Percentiles rank a stretch among this genome's conserved stretches.
phyloP scores from a whole-genome alignment of 2,329 filamentous ascomycete genomes.

The Aspergillus neoniger region DNA sequence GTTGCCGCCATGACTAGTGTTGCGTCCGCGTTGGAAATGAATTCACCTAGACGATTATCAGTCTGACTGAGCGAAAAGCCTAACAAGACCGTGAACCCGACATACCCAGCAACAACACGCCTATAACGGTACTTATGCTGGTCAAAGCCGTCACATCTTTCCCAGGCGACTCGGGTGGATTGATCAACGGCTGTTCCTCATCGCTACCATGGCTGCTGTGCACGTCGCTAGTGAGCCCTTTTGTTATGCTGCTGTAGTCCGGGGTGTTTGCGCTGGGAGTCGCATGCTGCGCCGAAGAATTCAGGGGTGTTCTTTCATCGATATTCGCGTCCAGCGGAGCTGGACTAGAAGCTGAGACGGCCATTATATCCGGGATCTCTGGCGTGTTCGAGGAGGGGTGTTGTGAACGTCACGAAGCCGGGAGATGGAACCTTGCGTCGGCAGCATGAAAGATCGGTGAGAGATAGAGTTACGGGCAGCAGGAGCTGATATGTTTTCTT shows the following conservation, averaged over 20 bases:
- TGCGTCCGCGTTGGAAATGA: slow-evolving; percentile 65
- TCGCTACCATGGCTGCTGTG: slow-evolving; percentile 1
- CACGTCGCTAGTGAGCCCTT: neutral
- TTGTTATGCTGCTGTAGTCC: slow-evolving; percentile 8
- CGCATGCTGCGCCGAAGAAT: neutral
- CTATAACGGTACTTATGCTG: slow-evolving; percentile 29
- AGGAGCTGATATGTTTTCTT: neutral
- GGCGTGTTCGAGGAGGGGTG: neutral
- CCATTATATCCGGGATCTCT: neutral
- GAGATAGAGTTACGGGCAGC: neutral
- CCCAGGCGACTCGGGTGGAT: neutral
- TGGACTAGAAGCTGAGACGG: neutral
- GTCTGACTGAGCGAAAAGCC: neutral
- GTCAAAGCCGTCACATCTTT: slow-evolving; percentile 13
- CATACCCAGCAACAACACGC: slow-evolving; percentile 33
- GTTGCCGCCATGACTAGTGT: slow-evolving; percentile 69
- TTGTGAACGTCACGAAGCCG: neutral
- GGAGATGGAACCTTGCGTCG: neutral
- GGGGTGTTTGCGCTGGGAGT: neutral
- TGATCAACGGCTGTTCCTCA: slow-evolving; percentile 7
- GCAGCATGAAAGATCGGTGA: neutral
- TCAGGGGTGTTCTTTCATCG: slow-evolving; percentile 5
- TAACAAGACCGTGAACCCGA: neutral
- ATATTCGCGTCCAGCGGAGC: neutral
- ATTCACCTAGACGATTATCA: slow-evolving; percentile 52